Evolutionary conservation across 2,329 filamentous ascomycete species (phyloP).

Genomic region (Cladosporium phlei): DNA sequence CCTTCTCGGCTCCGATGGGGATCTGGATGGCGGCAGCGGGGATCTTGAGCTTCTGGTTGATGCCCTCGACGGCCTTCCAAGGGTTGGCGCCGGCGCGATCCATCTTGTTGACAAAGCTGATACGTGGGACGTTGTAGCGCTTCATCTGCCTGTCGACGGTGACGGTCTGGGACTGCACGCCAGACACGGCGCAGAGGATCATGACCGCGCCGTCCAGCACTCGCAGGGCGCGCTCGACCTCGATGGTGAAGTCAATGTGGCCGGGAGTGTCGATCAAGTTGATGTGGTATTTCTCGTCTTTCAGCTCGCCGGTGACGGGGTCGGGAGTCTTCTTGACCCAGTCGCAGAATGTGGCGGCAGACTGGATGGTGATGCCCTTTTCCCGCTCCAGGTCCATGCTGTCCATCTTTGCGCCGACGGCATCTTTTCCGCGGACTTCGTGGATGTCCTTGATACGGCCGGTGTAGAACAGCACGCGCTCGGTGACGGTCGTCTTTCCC

Average conservation of each 20-base stretch:
- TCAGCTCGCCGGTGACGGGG: constrained; percentile 56
- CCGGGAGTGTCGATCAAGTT: constrained; percentile 98
- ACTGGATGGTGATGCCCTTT: constrained; percentile 98
- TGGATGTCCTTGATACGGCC: constrained; percentile 95
- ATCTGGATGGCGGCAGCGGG: constrained; percentile 90
- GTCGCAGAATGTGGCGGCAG: constrained; percentile 94
- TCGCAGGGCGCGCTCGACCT: constrained; percentile 90
- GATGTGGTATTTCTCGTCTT: constrained; percentile 90
- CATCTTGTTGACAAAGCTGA: constrained; percentile 99
- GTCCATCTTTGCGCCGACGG: constrained; percentile 98
- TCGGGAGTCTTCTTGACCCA: constrained; percentile 70
- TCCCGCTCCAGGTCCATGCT: constrained; percentile 98
- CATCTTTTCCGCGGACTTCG: constrained; percentile 91
- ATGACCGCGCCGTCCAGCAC: constrained; percentile 96
- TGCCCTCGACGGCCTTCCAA: constrained; percentile 95
- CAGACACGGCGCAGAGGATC: constrained; percentile 96
- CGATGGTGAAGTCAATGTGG: constrained; percentile 98
- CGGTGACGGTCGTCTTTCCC: constrained; percentile 93
- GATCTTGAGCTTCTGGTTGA: constrained; percentile 92
- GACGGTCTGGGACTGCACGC: constrained; percentile 96
- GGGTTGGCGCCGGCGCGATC: constrained; percentile 98
- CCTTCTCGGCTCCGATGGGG: constrained; percentile 87
- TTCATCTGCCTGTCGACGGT: constrained; percentile 98
- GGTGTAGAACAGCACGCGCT: constrained; percentile 96
- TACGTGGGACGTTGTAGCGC: constrained; percentile 90